phyloP scores from a whole-genome alignment of 345 rosid genomes.

The Salix udensis region DNA sequence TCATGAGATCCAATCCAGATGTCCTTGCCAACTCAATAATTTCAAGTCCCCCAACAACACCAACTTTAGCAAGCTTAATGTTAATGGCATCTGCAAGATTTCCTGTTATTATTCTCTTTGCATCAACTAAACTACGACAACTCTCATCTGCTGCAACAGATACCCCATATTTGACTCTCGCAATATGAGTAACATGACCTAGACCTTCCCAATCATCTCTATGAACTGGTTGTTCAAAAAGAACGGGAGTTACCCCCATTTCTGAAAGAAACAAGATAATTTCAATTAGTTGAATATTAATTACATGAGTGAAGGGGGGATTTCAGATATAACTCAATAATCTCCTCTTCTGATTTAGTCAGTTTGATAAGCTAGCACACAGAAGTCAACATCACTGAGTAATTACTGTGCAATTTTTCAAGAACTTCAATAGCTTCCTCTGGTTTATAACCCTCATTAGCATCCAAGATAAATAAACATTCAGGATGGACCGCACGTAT shows the following conservation, averaged over 20 bases:
- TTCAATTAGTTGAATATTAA: not conserved
- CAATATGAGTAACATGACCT: conserved; percentile 60
- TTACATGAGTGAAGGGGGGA: not conserved
- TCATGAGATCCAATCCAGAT: conserved; percentile 69
- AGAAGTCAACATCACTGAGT: not conserved
- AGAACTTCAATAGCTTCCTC: conserved; percentile 82
- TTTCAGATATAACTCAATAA: not conserved
- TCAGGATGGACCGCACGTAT: conserved; percentile 68
- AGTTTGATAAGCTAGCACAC: not conserved
- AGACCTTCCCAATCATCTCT: conserved; percentile 97
- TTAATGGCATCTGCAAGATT: conserved; percentile 65
- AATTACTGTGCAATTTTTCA: conserved; percentile 61
- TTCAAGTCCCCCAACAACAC: conserved; percentile 73
- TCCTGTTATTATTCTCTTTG: conserved; percentile 58
- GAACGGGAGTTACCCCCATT: conserved; percentile 85
- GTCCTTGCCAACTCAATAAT: conserved; percentile 63
- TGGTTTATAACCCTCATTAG: conserved; percentile 82
- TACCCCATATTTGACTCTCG: conserved; percentile 56
- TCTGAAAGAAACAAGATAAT: conserved; percentile 35
- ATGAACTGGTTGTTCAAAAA: conserved; percentile 86
- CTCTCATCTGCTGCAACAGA: conserved; percentile 98
- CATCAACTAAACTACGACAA: conserved; percentile 65
- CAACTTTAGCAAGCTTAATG: conserved; percentile 85
- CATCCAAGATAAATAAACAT: conserved; percentile 85
- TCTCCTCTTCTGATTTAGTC: not conserved